A percentile compares a stretch with the other conserved stretches of the same genome.
Evolutionary conservation across 2,329 filamentous ascomycete genomes (phyloP).

Genomic region (Sarocladiaceae sp.): DNA sequence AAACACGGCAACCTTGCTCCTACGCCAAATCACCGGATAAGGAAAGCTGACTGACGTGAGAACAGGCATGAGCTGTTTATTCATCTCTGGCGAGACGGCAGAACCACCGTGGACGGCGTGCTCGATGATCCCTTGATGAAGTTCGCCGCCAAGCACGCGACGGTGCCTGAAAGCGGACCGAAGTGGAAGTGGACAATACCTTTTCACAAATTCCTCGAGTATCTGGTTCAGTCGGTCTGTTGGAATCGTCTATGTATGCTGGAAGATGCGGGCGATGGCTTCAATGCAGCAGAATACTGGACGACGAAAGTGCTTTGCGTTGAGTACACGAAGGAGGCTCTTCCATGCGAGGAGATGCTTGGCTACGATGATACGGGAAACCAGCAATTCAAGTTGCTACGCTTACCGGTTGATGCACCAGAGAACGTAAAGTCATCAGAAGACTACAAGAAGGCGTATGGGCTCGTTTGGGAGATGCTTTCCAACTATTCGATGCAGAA

Average conservation of each 20-base stretch:
- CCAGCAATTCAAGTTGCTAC: background rate
- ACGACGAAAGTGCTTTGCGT: conserved; percentile 16
- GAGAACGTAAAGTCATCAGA: background rate
- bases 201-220: conserved; percentile 19
- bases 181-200: conserved; percentile 11
- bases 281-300: conserved; percentile 27
- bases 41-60: background rate
- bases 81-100: conserved; percentile 22
- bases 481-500: background rate
- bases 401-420: background rate
- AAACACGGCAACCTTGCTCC: too few relatives aligned
- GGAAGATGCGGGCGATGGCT: conserved; percentile 25
- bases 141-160: conserved; percentile 11
- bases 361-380: background rate
- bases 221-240: conserved; percentile 23
- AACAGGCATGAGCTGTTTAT: background rate
- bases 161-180: conserved; percentile 11
- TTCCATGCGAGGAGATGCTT: background rate
- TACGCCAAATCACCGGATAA: too few relatives aligned
- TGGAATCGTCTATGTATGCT: conserved; percentile 27
- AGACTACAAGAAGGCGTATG: background rate
- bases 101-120: conserved; percentile 23
- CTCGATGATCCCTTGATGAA: conserved; percentile 23
- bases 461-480: background rate
- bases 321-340: background rate